These are phyloP conservation scores for Boletus rubroflammeus DNA, from an alignment of 768 basidiomycete species.

Conservation along the genomic window DNA sequence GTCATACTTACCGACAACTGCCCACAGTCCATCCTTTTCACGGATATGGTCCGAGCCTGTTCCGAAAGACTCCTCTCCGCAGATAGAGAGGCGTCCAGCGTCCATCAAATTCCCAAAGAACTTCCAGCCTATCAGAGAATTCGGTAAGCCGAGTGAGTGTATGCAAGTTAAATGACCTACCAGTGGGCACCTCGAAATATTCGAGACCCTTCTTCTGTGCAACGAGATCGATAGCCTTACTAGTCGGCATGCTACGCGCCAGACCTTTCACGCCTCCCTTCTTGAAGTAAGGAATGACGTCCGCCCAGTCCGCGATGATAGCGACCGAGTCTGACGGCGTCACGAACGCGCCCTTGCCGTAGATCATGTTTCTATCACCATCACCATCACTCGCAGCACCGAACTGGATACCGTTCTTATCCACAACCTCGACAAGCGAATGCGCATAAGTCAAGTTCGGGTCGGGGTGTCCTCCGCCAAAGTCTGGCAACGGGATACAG, in stretches of 20 bases:
- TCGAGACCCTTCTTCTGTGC: slow-evolving; percentile 91
- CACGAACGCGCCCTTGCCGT: slow-evolving; percentile 96
- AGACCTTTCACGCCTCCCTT: slow-evolving; percentile 88
- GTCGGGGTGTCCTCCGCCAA: slow-evolving; percentile 97
- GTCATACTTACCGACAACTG: slow-evolving; percentile 72
- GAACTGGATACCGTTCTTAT: slow-evolving; percentile 79
- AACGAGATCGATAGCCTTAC: slow-evolving; percentile 93
- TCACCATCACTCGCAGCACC: slow-evolving; percentile 98
- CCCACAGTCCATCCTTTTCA: slow-evolving; percentile 99
- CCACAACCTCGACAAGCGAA: slow-evolving; percentile 88
- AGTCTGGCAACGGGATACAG: slow-evolving; percentile 87
- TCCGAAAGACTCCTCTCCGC: slow-evolving; percentile 98
- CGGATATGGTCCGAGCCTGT: slow-evolving; percentile 99
- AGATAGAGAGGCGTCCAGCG: slow-evolving; percentile 94
- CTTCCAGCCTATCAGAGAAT: slow-evolving; percentile 76
- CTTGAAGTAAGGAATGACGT: slow-evolving; percentile 89
- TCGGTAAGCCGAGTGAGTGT: not conserved
- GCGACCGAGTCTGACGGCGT: slow-evolving; percentile 98
- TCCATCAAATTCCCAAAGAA: slow-evolving; percentile 99
- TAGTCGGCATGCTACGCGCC: slow-evolving; percentile 96
- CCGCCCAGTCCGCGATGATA: slow-evolving; percentile 97
- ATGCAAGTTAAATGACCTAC: slow-evolving; percentile 36
- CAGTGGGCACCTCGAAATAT: slow-evolving; percentile 95
- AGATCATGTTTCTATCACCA: slow-evolving; percentile 99
- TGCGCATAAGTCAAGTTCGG: slow-evolving; percentile 98